phyloP scores from a whole-genome alignment of 164 flowering plant genomes.

The Liquidambar formosana region DNA sequence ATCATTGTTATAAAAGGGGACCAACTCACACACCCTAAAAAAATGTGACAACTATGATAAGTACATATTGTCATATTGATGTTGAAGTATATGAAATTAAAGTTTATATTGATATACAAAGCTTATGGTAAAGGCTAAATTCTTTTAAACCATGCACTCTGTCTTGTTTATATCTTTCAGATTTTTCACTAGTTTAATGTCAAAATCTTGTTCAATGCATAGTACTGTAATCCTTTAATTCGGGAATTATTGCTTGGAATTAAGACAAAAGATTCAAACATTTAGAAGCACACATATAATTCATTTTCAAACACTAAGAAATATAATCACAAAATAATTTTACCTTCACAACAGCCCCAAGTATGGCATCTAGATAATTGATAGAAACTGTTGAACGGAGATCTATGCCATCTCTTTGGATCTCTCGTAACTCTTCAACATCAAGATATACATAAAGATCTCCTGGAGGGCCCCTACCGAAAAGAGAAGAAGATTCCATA shows the following conservation, averaged over 20 bases:
- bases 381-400: slow-evolving; percentile 72
- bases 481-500: slow-evolving; percentile 12
- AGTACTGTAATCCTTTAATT: background rate
- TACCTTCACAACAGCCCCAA: slow-evolving; percentile 81
- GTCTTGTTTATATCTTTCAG: background rate
- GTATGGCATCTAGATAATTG: slow-evolving; percentile 82
- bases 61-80: background rate
- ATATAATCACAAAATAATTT: background rate
- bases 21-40: background rate
- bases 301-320: background rate
- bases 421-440: slow-evolving; percentile 79
- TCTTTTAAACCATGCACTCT: background rate
- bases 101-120: background rate
- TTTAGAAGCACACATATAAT: background rate
- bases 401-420: slow-evolving; percentile 95
- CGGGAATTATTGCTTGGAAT: background rate
- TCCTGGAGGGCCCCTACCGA: slow-evolving; percentile 83
- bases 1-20: too few relatives aligned
- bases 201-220: background rate
- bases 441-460: slow-evolving; percentile 96
- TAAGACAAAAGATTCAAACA: background rate
- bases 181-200: background rate
- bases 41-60: background rate
- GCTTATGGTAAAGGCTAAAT: background rate
- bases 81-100: background rate